Evolutionary conservation across 176 grass and related monocot species (phyloP).

Genomic region (Thinopyrum elongatum): DNA sequence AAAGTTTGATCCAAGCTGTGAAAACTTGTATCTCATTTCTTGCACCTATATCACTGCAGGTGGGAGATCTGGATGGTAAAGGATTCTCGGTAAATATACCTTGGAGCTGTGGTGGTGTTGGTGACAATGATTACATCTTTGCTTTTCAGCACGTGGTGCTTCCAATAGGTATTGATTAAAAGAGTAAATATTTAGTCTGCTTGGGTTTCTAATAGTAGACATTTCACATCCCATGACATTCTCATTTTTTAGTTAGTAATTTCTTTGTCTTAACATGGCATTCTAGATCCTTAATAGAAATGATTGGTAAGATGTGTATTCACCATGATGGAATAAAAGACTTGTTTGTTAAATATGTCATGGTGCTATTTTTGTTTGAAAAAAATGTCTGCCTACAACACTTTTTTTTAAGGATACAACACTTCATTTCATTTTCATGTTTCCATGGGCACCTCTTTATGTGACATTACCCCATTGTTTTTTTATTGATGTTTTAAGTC

Average conservation of each 20-base stretch:
- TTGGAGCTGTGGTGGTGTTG: slow-evolving; percentile 89
- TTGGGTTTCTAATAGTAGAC: neutral
- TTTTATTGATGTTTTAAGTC: neutral
- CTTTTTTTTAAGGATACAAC: neutral
- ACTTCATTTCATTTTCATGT: neutral
- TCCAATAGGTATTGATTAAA: slow-evolving; percentile 69
- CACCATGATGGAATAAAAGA: neutral
- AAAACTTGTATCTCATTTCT: slow-evolving; percentile 27
- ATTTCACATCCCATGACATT: neutral
- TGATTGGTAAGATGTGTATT: neutral
- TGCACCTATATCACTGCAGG: slow-evolving; percentile 43
- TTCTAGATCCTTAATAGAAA: slow-evolving; percentile 32
- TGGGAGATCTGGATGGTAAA: slow-evolving; percentile 67
- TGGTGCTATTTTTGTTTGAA: neutral
- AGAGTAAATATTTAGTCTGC: neutral
- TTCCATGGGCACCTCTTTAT: slow-evolving; percentile 6
- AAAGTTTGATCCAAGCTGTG: slow-evolving; percentile 22
- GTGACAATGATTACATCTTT: slow-evolving; percentile 93
- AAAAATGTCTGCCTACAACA: neutral
- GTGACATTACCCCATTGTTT: neutral
- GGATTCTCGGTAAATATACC: slow-evolving; percentile 98
- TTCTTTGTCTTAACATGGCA: slow-evolving; percentile 8
- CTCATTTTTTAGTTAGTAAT: neutral
- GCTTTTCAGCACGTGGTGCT: slow-evolving; percentile 85
- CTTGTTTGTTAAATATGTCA: slow-evolving; percentile 1